Evolutionary conservation across 306 rosid genomes (phyloP).

Genomic region (Dicorynia guianensis): DNA sequence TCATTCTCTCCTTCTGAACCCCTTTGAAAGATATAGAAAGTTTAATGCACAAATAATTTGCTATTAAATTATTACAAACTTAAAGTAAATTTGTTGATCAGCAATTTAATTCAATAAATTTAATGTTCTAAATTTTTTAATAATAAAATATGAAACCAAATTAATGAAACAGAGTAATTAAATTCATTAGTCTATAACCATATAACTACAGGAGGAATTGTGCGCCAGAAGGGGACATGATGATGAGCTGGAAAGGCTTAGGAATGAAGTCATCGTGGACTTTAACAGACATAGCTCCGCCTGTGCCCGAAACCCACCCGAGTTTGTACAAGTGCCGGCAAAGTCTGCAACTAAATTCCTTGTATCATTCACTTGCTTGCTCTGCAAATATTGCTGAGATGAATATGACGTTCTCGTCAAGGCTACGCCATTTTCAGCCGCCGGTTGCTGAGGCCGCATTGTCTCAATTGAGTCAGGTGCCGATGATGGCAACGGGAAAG

Average conservation of each 20-base stretch:
- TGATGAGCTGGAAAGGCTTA: slow-evolving; percentile 12
- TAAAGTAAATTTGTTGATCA: too few species aligned
- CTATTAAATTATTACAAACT: too few species aligned
- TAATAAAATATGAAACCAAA: too few species aligned
- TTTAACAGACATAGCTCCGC: slow-evolving; percentile 20
- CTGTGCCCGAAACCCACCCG: slow-evolving; percentile 36
- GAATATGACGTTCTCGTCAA: not conserved
- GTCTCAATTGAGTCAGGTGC: not conserved
- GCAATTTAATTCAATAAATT: too few species aligned
- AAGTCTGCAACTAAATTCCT: slow-evolving; percentile 31
- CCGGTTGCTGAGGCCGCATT: not conserved
- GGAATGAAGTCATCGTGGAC: slow-evolving; percentile 13
- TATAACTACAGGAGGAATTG: not conserved
- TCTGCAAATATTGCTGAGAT: slow-evolving; percentile 14
- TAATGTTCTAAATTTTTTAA: too few species aligned
- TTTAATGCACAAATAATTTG: too few species aligned
- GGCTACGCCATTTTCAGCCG: not conserved
- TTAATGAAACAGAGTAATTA: not conserved
- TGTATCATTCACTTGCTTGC: slow-evolving; percentile 12
- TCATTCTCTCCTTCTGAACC: slow-evolving; percentile 45
- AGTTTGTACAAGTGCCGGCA: slow-evolving; percentile 31
- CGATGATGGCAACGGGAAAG: not conserved
- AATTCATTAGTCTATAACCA: not conserved
- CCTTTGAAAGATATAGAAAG: too few species aligned
- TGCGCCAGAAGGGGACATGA: slow-evolving; percentile 33